Percentiles rank a stretch among this genome's conserved stretches.
These are phyloP conservation scores for Mortierella claussenii DNA, from an alignment of 192 early-diverging fungal species.

Conservation along the genomic window DNA sequence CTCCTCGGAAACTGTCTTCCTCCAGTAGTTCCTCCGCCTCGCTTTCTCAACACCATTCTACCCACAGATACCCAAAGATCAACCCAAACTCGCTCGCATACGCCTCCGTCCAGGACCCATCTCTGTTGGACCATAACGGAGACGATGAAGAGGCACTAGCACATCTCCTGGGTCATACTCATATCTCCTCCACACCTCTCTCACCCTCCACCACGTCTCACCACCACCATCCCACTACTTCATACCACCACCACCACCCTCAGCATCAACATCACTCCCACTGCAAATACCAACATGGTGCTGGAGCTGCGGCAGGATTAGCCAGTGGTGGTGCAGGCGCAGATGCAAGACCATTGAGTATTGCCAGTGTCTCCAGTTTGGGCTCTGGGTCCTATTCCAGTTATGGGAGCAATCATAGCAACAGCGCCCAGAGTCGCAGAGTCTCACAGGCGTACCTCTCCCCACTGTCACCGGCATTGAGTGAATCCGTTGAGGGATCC, in stretches of 20 bases:
- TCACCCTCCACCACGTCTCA: too few species aligned
- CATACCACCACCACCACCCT: background rate
- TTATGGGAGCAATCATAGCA: conserved; percentile 15
- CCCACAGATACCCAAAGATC: conserved; percentile 39
- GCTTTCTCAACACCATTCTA: too few species aligned
- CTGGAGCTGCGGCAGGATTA: too few species aligned
- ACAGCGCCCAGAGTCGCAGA: conserved; percentile 27
- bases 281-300: conserved; percentile 6
- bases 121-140: conserved; percentile 10
- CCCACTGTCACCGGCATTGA: conserved; percentile 33
- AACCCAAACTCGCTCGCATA: conserved; percentile 27
- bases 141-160: conserved; percentile 35
- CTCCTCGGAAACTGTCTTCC: conserved; percentile 39
- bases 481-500: conserved; percentile 25
- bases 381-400: conserved; percentile 32
- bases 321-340: background rate
- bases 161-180: conserved; percentile 32
- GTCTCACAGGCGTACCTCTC: conserved; percentile 46
- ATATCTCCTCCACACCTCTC: conserved; percentile 6
- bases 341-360: conserved; percentile 33
- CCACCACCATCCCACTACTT: background rate
- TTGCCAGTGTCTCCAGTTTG: conserved; percentile 36
- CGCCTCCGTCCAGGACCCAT: background rate
- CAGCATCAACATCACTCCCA: conserved; percentile 7
- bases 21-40: conserved; percentile 5